Conservation (phyloP, 192 early-diverging fungal genomes). For the Backusella westeae region DNA sequence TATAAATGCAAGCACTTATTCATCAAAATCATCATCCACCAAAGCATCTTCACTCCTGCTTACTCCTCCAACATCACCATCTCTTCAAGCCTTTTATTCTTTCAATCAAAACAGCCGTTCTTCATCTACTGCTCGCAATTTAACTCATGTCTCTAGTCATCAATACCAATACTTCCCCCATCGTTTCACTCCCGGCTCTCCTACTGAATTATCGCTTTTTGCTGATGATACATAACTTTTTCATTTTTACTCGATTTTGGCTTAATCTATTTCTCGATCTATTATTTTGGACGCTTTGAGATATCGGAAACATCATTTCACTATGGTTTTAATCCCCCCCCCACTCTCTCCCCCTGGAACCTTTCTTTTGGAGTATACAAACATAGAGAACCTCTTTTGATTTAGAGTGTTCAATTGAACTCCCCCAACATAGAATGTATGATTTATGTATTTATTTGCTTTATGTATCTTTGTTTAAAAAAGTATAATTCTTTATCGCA, state of each 20-base stretch:
- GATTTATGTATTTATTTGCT: background rate
- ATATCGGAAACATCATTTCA: background rate
- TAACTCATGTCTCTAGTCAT: background rate
- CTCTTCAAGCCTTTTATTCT: background rate
- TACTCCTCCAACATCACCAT: background rate
- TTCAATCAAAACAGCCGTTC: background rate
- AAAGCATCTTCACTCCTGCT: background rate
- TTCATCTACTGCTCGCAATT: background rate
- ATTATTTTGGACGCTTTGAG: background rate
- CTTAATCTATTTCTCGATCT: background rate
- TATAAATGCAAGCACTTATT: background rate
- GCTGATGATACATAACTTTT: conserved; percentile 1
- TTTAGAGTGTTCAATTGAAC: background rate
- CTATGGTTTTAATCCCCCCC: background rate
- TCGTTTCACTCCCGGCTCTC: conserved; percentile 12
- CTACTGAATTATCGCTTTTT: background rate
- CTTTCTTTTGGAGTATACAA: background rate
- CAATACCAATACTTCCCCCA: background rate
- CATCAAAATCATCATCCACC: background rate
- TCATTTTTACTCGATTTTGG: background rate
- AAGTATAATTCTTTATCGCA: background rate
- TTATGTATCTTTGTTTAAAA: background rate
- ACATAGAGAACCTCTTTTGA: background rate
- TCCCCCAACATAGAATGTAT: background rate
- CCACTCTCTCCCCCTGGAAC: background rate